Base-by-base conservation (phyloP, 2,329 filamentous ascomycete genomes). In the Biscogniauxia marginata region DNA sequence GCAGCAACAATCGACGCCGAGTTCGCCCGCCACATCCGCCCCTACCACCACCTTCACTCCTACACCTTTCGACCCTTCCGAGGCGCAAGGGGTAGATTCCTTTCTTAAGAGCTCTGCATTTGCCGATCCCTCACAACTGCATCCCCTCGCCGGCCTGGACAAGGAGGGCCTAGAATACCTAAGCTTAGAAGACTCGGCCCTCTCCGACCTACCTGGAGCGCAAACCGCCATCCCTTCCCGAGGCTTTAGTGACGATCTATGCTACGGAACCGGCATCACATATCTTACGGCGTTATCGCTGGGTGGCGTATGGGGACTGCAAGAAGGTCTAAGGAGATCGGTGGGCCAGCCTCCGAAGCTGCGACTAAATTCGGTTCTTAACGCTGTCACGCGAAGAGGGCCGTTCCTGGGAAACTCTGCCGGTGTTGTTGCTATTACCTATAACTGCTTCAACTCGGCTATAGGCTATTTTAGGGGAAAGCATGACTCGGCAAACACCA, bases 211-310 rank as follows among this genome's bases (percentile, higher is more conserved):
- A 19, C 92, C 93, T 49, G 93, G 92, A 69, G 84, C 87, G 57
- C 89, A 90, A 72, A 96, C 93, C 46, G 89, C 93, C 53, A 84
- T 99, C 53, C 95, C 96, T 46, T 97, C 93, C 55, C 88, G 95
- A 73, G 95, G 95, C 72, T 99, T 96, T 86, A 96, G 93, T 59
- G 95, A 99, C 72, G 95, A 99, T 74, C 85, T 99, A 58, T 98
- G 95, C 78, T 99, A 99, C 74, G 95, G 96, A 70, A 96, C 95
- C 20, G 95, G 95, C 67, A 87, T 93, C 60, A 96, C 92, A 71
- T 99, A 99, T 73, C 81, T 99, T 58, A 80, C 90, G n/a, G 95
- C 90, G 6, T 79, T 99, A 67, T 84, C 88, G 44, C 72, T 96
- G 64, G 95, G 95, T 74, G 95, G 95, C 64, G 87, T 85, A 55